Base-by-base conservation (phyloP, 331 rosid genomes). In the Quercus lobata region DNA sequence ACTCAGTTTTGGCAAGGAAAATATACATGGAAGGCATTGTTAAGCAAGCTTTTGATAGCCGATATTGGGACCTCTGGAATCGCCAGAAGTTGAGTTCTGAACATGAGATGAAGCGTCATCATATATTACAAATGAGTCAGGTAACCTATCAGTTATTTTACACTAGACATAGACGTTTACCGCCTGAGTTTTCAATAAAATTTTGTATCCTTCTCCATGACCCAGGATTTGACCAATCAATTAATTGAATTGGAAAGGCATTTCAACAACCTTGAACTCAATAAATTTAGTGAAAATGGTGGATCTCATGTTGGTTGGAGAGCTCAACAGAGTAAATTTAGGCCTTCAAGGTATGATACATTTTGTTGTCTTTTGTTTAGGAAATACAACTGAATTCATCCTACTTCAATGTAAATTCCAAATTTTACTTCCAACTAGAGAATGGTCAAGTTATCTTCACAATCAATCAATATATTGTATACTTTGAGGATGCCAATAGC, bases 221-320 rank as follows among this genome's bases (percentile, higher is more conserved):
- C 87, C 58, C 91, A 94, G 99, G 92, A 87, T 58, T 85, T 91
- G 86, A 93, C 94, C 12, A 79, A 90, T 84, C 96, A 88, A 72
- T 88, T 95, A 83, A 90, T 95, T 89, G 94, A 90, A 84, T 80
- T 95, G 89, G 97, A 95, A 83, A 90, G 93, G 78, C 97, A 93
- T 90, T 93, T 95, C 80, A 93, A 95, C 80, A 86, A 81, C 77
- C 90, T 93, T 78, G 99, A 95, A 78, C 84, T 93, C 53, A 88
- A 87, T 71, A 93, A 89, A 76, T 95, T 92, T 83, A 90, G 89
- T 80, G 96, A 88, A 86, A 66, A 78, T 90, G 87, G 83, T 60
- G 88, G 81, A 76, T 75, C 58, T 61, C 82, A 25, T 79, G 76
- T 57, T n/a, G 87, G 79, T 78, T 88, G 62, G 72, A 93, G 86